Percentiles rank a stretch among this genome's conserved stretches.
phyloP scores from a whole-genome alignment of 2,329 filamentous ascomycete species.

The Aspergillus uvarum region DNA sequence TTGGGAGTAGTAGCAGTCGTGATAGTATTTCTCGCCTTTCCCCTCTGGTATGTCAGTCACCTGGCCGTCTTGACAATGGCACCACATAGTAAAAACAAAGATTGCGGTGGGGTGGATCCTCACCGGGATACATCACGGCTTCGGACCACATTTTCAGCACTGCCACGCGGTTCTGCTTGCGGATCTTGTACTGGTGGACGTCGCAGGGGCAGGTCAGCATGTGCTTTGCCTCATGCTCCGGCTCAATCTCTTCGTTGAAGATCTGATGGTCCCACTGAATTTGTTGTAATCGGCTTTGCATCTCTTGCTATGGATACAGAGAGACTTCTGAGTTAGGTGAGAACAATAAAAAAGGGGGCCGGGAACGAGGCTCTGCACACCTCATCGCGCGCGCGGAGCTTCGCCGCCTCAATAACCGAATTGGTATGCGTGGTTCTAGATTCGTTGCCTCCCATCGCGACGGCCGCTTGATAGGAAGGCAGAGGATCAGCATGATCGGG shows the following conservation, averaged over 20 bases:
- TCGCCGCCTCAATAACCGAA: not conserved
- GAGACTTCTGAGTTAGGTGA: not conserved
- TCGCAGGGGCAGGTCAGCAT: not conserved
- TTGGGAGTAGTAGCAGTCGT: not conserved
- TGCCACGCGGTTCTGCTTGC: not conserved
- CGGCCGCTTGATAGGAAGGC: not conserved
- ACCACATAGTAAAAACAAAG: too few relatives aligned
- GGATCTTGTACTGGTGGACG: not conserved
- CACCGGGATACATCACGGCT: conserved; percentile 9
- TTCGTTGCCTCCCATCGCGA: too few relatives aligned
- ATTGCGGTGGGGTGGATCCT: not conserved
- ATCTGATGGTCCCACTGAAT: not conserved
- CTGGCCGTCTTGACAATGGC: not conserved
- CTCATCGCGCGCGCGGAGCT: conserved; percentile 6
- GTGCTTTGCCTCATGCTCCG: conserved; percentile 2
- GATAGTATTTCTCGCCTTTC: conserved; percentile 2
- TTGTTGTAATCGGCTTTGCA: conserved; percentile 2
- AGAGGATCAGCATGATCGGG: not conserved
- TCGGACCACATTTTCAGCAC: conserved; percentile 8
- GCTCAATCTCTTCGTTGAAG: conserved; percentile 8
- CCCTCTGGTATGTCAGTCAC: not conserved
- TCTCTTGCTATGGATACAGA: not conserved
- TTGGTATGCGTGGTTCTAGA: not conserved
- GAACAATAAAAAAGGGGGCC: not conserved
- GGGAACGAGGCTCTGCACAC: not conserved